Evolutionary conservation across 2,329 filamentous ascomycete species (phyloP).

Genomic region (Colletotrichum costaricense): DNA sequence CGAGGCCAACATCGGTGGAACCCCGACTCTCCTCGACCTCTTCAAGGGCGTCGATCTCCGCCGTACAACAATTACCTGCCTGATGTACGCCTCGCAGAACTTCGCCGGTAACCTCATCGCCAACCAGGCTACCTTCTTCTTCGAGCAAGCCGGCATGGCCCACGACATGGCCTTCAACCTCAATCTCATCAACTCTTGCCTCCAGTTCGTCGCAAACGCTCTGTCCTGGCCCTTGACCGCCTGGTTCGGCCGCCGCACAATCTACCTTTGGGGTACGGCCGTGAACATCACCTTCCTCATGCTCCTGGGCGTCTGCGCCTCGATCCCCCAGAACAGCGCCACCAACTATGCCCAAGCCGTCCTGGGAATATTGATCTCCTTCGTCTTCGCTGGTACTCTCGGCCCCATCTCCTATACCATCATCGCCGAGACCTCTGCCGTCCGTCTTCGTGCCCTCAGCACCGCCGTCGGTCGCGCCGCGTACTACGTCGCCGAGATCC

Average conservation of each 20-base stretch:
- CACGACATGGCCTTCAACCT: slow-evolving; percentile 40
- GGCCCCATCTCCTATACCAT: slow-evolving; percentile 52
- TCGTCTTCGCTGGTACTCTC: slow-evolving; percentile 48
- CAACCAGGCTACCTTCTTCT: slow-evolving; percentile 72
- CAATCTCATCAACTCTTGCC: slow-evolving; percentile 42
- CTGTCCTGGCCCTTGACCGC: slow-evolving; percentile 48
- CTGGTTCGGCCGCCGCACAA: slow-evolving; percentile 52
- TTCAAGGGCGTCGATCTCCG: slow-evolving; percentile 65
- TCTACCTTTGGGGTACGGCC: slow-evolving; percentile 50
- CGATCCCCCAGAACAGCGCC: slow-evolving; percentile 43
- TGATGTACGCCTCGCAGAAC: slow-evolving; percentile 69
- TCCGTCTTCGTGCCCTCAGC: slow-evolving; percentile 50
- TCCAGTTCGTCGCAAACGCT: slow-evolving; percentile 47
- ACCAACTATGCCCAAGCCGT: slow-evolving; percentile 52
- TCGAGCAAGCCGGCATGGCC: slow-evolving; percentile 48
- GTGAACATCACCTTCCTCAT: slow-evolving; percentile 48
- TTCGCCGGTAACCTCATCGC: slow-evolving; percentile 71
- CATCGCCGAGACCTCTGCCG: slow-evolving; percentile 50
- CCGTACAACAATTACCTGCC: slow-evolving; percentile 66
- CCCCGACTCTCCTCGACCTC: slow-evolving; percentile 61
- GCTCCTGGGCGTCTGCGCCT: slow-evolving; percentile 49
- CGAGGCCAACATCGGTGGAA: slow-evolving; percentile 54
- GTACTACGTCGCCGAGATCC: slow-evolving; percentile 54
- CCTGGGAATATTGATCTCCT: slow-evolving; percentile 52
- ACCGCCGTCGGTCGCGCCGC: slow-evolving; percentile 51